phyloP scores from a whole-genome alignment of 2,329 filamentous ascomycete genomes.

The Teratosphaeria zuluensis region DNA sequence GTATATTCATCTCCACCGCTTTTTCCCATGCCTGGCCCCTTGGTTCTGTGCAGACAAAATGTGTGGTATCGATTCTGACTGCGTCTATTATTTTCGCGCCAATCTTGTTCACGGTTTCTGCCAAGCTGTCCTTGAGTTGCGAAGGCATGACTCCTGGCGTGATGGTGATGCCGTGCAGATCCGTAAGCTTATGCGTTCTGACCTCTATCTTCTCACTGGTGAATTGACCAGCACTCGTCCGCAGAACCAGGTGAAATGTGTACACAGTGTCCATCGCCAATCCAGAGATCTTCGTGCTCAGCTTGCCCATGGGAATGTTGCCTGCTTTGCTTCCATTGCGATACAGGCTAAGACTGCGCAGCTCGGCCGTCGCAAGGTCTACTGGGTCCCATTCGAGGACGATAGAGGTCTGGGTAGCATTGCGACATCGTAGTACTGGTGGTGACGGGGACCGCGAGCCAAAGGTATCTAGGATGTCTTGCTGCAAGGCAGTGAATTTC shows the following conservation, averaged over 20 bases:
- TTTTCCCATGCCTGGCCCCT: constrained; percentile 88
- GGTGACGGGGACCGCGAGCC: constrained; percentile 67
- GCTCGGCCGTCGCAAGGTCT: constrained; percentile 80
- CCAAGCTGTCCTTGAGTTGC: constrained; percentile 61
- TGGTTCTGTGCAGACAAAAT: constrained; percentile 95
- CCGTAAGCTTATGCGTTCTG: constrained; percentile 96
- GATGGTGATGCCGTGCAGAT: constrained; percentile 88
- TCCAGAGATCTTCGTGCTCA: constrained; percentile 93
- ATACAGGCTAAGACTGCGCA: constrained; percentile 82
- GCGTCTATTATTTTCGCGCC: constrained; percentile 84
- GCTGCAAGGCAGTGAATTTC: constrained; percentile 76
- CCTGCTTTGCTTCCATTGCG: constrained; percentile 95
- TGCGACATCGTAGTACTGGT: constrained; percentile 80
- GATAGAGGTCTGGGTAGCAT: constrained; percentile 96
- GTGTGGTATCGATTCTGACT: constrained; percentile 93
- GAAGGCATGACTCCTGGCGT: constrained; percentile 78
- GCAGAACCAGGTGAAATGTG: constrained; percentile 82
- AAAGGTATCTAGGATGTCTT: constrained; percentile 77
- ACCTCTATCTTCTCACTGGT: constrained; percentile 75
- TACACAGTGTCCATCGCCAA: constrained; percentile 96
- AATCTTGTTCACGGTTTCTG: constrained; percentile 70
- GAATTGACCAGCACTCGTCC: constrained; percentile 82
- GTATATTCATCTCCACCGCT: constrained; percentile 94
- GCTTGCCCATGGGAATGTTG: constrained; percentile 83
- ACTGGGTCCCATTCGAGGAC: constrained; percentile 98